Evolutionary conservation across 768 basidiomycete species (phyloP).

Genomic region (Mycena crocata): DNA sequence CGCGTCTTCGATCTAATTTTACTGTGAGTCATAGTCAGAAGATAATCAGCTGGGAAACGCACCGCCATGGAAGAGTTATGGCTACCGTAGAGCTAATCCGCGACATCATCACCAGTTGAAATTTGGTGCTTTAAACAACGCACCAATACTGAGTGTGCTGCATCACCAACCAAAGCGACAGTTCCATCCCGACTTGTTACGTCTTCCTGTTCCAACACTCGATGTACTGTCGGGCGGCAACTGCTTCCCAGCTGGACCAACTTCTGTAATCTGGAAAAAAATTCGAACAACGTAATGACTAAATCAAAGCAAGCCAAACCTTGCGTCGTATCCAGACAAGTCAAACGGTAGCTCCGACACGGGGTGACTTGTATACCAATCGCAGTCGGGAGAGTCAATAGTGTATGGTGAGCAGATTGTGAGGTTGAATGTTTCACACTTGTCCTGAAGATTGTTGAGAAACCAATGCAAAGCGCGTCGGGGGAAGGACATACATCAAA

Average conservation of each 20-base stretch:
- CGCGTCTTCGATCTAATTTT: constrained; percentile 47
- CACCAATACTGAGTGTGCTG: constrained; percentile 56
- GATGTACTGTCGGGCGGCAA: constrained; percentile 20
- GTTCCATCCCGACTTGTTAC: constrained; percentile 49
- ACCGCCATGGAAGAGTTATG: constrained; percentile 59
- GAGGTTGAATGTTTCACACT: constrained; percentile 10
- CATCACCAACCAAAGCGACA: constrained; percentile 53
- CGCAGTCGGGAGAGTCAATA: constrained; percentile 2
- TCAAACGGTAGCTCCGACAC: constrained; percentile 15
- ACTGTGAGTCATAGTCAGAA: not conserved
- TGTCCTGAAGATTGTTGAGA: not conserved
- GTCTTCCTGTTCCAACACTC: constrained; percentile 38
- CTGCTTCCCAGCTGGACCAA: constrained; percentile 4
- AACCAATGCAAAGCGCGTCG: not conserved
- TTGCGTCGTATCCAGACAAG: constrained; percentile 19
- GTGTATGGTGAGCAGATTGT: constrained; percentile 3
- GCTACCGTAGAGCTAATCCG: constrained; percentile 53
- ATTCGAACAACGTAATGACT: not conserved
- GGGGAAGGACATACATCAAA: constrained; percentile 11
- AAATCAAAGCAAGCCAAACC: not conserved
- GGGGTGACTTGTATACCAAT: constrained; percentile 2
- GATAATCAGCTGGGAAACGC: not conserved
- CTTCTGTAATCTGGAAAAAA: constrained; percentile 11
- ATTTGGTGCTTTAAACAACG: not conserved
- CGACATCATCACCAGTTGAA: not conserved